Conservation (phyloP, 768 basidiomycete genomes). For the Baorangia bicolor region DNA sequence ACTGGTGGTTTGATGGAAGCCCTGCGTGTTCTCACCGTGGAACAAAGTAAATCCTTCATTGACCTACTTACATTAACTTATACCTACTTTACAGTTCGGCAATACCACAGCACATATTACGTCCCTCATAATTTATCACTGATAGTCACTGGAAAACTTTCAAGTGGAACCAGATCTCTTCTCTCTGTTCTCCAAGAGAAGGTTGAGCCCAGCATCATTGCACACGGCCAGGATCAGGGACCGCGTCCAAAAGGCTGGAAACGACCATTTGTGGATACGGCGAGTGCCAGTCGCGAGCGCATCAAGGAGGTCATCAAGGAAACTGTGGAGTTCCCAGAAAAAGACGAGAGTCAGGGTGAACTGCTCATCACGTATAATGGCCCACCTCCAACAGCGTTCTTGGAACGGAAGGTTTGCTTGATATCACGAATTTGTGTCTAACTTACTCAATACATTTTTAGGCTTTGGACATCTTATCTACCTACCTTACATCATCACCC, state of each 20-base stretch:
- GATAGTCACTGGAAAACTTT: conserved; percentile 85
- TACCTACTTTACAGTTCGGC: conserved; percentile 57
- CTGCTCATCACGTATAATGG: conserved; percentile 76
- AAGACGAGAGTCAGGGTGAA: conserved; percentile 95
- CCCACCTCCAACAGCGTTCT: conserved; percentile 65
- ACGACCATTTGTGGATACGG: conserved; percentile 89
- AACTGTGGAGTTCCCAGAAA: conserved; percentile 90
- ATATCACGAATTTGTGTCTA: neutral
- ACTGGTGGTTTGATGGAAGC: conserved; percentile 96
- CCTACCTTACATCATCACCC: conserved; percentile 84
- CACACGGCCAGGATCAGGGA: conserved; percentile 71
- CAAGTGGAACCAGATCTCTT: conserved; percentile 70
- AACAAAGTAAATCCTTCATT: conserved; percentile 65
- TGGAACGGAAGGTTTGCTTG: conserved; percentile 62
- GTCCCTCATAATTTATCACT: conserved; percentile 92
- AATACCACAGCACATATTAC: conserved; percentile 88
- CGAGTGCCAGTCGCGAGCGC: conserved; percentile 60
- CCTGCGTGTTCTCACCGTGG: conserved; percentile 76
- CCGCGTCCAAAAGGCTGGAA: conserved; percentile 81
- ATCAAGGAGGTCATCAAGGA: conserved; percentile 56
- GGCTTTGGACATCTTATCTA: conserved; percentile 84
- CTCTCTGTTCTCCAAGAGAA: conserved; percentile 78
- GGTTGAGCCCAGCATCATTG: conserved; percentile 79
- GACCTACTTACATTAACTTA: conserved; percentile 15
- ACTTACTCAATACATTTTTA: conserved; percentile 27